Conservation (phyloP, 2,329 filamentous ascomycete species). For the Elsinoe necatrix region DNA sequence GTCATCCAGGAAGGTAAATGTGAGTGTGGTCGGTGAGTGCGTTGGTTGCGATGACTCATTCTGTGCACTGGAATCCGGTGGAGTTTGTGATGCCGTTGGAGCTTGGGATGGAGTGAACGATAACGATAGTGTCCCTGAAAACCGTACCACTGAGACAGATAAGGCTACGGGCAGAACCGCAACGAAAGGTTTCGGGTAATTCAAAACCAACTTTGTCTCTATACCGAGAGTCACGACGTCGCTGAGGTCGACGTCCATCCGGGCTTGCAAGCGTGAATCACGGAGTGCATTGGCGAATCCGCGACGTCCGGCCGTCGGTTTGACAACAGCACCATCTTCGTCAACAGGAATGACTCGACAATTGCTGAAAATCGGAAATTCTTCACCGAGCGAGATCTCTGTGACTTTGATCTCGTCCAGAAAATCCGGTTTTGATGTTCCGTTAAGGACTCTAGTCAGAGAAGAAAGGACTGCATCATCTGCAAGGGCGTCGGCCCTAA, state of each 20-base stretch:
- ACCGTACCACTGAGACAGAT: slow-evolving; percentile 83
- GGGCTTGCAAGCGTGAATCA: slow-evolving; percentile 75
- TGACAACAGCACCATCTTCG: slow-evolving; percentile 58
- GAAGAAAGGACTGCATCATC: slow-evolving; percentile 84
- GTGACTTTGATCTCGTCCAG: slow-evolving; percentile 90
- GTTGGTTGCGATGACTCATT: slow-evolving; percentile 26
- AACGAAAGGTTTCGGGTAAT: slow-evolving; percentile 84
- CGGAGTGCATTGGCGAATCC: slow-evolving; percentile 30
- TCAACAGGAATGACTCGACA: slow-evolving; percentile 89
- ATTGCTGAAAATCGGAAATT: slow-evolving; percentile 98
- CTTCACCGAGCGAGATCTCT: slow-evolving; percentile 87
- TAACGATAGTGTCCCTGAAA: slow-evolving; percentile 88
- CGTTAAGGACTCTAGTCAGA: slow-evolving; percentile 77
- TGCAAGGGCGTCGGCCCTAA: slow-evolving; percentile 82
- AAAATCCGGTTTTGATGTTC: slow-evolving; percentile 76
- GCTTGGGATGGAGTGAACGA: slow-evolving; percentile 70
- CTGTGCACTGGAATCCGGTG: slow-evolving; percentile 23
- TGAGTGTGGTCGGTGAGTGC: slow-evolving; percentile 61
- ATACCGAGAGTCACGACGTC: slow-evolving; percentile 92
- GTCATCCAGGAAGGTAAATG: slow-evolving; percentile 87
- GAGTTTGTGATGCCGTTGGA: slow-evolving; percentile 21
- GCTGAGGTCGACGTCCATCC: slow-evolving; percentile 94
- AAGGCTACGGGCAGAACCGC: slow-evolving; percentile 87
- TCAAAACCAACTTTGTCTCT: slow-evolving; percentile 87
- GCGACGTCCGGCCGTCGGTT: slow-evolving; percentile 30